phyloP scores from a whole-genome alignment of 108 stramenopile genomes.

The Stephanodiscus minutulus region DNA sequence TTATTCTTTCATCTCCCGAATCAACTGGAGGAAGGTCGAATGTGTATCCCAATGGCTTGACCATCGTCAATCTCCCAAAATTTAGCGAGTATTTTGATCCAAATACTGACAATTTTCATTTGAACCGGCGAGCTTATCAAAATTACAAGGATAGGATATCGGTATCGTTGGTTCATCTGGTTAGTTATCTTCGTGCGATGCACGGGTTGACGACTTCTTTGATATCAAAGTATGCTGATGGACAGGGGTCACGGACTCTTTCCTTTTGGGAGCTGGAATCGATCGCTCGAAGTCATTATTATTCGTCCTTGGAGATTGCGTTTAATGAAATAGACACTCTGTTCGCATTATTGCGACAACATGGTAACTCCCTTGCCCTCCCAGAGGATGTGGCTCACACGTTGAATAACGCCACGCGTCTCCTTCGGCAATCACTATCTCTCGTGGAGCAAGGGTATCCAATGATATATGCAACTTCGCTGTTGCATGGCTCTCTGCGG shows the following conservation, averaged over 20 bases:
- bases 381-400: constrained; percentile 29
- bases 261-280: constrained; percentile 48
- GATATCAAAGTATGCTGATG: background rate
- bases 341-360: constrained; percentile 27
- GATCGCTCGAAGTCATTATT: constrained; percentile 35
- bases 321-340: constrained; percentile 32
- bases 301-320: constrained; percentile 15
- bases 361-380: constrained; percentile 28
- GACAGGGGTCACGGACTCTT: constrained; percentile 1
- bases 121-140: constrained; percentile 7
- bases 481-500: constrained; percentile 29
- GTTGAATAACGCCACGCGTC: constrained; percentile 40
- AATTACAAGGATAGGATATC: constrained; percentile 16
- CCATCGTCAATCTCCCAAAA: constrained; percentile 13
- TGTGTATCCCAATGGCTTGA: constrained; percentile 18
- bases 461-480: constrained; percentile 30
- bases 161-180: constrained; percentile 21
- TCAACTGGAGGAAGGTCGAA: background rate
- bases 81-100: constrained; percentile 1
- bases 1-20: constrained; percentile 19
- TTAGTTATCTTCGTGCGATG: constrained; percentile 31
- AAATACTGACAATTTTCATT: constrained; percentile 1
- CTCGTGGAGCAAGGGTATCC: constrained; percentile 38
- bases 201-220: constrained; percentile 23
- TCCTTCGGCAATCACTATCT: constrained; percentile 41